phyloP scores from a whole-genome alignment of 2,329 filamentous ascomycete species.

The Pseudogymnoascus pannorum region DNA sequence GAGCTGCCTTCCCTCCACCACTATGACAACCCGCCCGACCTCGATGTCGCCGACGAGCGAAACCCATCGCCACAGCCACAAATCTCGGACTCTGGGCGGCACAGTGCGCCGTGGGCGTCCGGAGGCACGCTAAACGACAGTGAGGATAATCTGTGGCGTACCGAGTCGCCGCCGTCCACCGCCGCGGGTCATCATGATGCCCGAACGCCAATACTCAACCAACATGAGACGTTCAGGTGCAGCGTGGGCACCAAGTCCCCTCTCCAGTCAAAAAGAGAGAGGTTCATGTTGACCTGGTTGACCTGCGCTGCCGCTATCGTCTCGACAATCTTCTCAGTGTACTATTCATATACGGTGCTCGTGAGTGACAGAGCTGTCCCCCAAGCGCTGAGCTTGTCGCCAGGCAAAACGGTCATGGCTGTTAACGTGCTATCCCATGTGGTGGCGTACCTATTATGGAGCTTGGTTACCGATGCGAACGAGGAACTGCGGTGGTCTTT shows the following conservation, averaged over 20 bases:
- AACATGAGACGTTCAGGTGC: neutral
- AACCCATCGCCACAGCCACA: neutral
- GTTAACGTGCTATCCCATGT: constrained; percentile 4
- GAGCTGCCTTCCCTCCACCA: neutral
- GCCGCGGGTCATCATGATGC: constrained; percentile 4
- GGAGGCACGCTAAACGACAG: neutral
- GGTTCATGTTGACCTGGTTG: neutral
- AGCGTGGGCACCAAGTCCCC: constrained; percentile 1
- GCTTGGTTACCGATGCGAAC: constrained; percentile 1
- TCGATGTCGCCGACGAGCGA: constrained; percentile 6
- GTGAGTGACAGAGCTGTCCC: neutral
- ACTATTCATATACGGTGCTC: constrained; percentile 5
- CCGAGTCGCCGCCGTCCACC: neutral
- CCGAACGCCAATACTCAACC: constrained; percentile 1
- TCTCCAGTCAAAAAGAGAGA: neutral
- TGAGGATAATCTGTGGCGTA: neutral
- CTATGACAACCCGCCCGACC: constrained; percentile 7
- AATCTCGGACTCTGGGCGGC: neutral
- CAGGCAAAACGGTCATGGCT: constrained; percentile 1
- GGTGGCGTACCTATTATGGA: constrained; percentile 1
- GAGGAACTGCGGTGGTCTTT: constrained; percentile 5
- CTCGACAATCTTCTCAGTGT: neutral
- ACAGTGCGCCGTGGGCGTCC: neutral
- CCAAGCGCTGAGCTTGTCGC: neutral
- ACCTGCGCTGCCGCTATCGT: neutral